Evolutionary conservation across 2,329 filamentous ascomycete species (phyloP), one percentile per base, ranked within the genome.

Genomic region (Paramyrothecium roridum): DNA sequence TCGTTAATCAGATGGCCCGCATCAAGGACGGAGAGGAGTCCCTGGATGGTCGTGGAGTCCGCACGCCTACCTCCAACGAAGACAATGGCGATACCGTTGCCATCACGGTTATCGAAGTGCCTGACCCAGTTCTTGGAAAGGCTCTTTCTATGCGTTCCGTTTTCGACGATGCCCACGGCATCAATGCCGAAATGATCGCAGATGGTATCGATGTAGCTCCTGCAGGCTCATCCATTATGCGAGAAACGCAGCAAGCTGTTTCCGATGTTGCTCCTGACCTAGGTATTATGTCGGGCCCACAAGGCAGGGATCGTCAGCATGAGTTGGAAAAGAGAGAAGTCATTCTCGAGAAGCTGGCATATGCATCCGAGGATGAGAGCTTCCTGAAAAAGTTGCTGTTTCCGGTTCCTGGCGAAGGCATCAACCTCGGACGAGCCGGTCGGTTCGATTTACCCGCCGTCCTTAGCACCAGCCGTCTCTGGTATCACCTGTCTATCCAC

Each of bases 101-200:
- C 69, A 87, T 99, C 58, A 96, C 91, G 1, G 80, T 99, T 10
- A 77, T 99, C 7, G 95, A 98, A 62, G 81, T 98, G 10, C 91
- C 95, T 0, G 84, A 87, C 59, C 86, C 90, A 30, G 80, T 83
- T 1, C 79, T 99, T 1, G 92, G 90, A 56, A 97, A 95, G 72
- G 95, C 93, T 0, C 74, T 96, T n/a, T 86, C 90, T 13, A 85
- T 99, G 76, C 89, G 91, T 43, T 91, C 90, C 16, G 85, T 98
- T 37, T 99, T 99, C 64, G 93, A 99, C 62, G 95, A 98, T 64
- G 84, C 80, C n/a, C 79, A 88, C 20, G 95, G 95, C 52, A 97
- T 99, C 75, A 98, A 98, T 64, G 83, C 89, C 0, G 95, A 99
- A 76, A 98, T 99, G 93, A 96, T 93, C 66, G 88, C 93, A 59